Evolutionary conservation across 106 monocot species (phyloP).

Genomic region (Iris macrosiphon): DNA sequence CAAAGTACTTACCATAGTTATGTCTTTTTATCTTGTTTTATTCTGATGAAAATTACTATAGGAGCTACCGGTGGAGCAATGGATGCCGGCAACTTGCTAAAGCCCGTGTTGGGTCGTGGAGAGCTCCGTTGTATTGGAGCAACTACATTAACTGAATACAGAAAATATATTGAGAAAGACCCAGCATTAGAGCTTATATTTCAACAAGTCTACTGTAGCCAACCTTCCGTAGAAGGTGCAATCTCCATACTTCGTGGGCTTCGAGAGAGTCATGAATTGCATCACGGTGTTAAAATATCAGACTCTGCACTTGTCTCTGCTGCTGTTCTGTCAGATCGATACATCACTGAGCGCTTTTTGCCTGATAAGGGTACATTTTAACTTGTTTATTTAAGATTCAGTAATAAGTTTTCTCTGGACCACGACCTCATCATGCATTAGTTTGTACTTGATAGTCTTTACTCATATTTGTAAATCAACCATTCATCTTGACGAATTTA

Average conservation of each 20-base stretch:
- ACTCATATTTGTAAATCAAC: too few species aligned
- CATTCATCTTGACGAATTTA: too few species aligned
- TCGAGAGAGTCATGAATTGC: conserved; percentile 77
- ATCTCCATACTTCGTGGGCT: conserved; percentile 83
- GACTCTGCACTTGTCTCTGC: conserved; percentile 77
- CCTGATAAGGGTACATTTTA: conserved; percentile 89
- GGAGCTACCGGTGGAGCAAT: conserved; percentile 85
- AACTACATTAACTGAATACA: conserved; percentile 82
- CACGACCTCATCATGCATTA: too few species aligned
- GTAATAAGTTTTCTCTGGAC: too few species aligned
- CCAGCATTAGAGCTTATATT: conserved; percentile 82
- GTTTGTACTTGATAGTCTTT: too few species aligned
- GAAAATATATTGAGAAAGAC: conserved; percentile 90
- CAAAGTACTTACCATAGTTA: neutral
- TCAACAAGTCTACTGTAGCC: conserved; percentile 82
- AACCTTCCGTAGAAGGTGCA: conserved; percentile 83
- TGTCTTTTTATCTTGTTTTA: neutral
- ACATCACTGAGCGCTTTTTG: conserved; percentile 76
- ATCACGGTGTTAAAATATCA: conserved; percentile 92
- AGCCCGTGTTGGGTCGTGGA: conserved; percentile 81
- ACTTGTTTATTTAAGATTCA: too few species aligned
- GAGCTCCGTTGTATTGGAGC: conserved; percentile 90
- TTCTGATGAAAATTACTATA: conserved; percentile 11
- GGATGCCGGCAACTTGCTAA: conserved; percentile 84
- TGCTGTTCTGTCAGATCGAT: conserved; percentile 70